Evolutionary conservation across 2,329 filamentous ascomycete species (phyloP).

Genomic region (Claviceps paspali): DNA sequence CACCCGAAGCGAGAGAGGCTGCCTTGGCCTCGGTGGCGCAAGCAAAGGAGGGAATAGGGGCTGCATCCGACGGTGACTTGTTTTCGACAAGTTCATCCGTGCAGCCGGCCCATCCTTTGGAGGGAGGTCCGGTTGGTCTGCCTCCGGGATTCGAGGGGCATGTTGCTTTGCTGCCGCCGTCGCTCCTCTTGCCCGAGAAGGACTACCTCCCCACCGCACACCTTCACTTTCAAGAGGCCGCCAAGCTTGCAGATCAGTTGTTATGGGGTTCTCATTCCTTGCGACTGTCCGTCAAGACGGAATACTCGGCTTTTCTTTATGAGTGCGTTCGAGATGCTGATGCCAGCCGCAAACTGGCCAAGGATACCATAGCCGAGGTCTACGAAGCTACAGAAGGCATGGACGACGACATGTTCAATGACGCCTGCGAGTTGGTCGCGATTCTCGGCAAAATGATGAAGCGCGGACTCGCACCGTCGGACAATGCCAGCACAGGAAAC

Average conservation of each 20-base stretch:
- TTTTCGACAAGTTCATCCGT: slow-evolving; percentile 28
- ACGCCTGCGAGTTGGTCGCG: slow-evolving; percentile 76
- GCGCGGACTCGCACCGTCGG: slow-evolving; percentile 39
- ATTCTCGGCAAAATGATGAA: slow-evolving; percentile 82
- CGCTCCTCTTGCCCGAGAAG: slow-evolving; percentile 63
- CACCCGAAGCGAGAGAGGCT: slow-evolving; percentile 27
- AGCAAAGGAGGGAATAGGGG: slow-evolving; percentile 32
- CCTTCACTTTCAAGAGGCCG: slow-evolving; percentile 65
- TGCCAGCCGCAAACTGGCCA: slow-evolving; percentile 60
- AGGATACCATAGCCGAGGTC: slow-evolving; percentile 73
- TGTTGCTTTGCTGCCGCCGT: slow-evolving; percentile 32
- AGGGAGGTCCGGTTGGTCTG: slow-evolving; percentile 42
- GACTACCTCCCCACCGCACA: slow-evolving; percentile 76
- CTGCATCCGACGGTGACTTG: slow-evolving; percentile 26
- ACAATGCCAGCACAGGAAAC: slow-evolving; percentile 16
- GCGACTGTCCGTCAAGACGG: slow-evolving; percentile 76
- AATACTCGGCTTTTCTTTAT: slow-evolving; percentile 85
- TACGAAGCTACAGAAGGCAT: slow-evolving; percentile 85
- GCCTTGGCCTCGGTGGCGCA: slow-evolving; percentile 15
- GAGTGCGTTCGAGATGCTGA: slow-evolving; percentile 79
- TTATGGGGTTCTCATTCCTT: slow-evolving; percentile 83
- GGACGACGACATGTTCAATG: slow-evolving; percentile 89
- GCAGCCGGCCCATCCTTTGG: slow-evolving; percentile 33
- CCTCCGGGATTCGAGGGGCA: slow-evolving; percentile 37
- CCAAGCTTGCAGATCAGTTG: slow-evolving; percentile 55